Evolutionary conservation across 768 basidiomycete genomes (phyloP), one percentile per base, ranked within the genome.

Genomic region (Holtermanniella nyarrowii): DNA sequence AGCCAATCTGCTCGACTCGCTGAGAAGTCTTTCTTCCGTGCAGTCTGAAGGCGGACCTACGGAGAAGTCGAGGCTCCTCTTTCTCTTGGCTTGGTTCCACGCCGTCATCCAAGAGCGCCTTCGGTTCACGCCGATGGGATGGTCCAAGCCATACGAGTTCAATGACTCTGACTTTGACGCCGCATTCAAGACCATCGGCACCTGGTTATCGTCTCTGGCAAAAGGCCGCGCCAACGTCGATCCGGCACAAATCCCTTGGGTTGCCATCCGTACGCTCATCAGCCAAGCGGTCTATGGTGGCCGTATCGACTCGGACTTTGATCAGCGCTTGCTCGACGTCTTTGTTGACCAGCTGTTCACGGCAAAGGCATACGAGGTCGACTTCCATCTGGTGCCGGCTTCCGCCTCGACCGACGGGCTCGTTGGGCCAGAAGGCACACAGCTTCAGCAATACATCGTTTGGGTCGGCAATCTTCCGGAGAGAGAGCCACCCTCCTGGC

Each of bases 1-100:
- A 63, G 95, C 95, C 43, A 97, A 95, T 66, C 76, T 99, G 5
- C 77, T 95, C 20, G 93, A 97, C 67, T 90, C 88, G 3, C 77
- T 95, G 21, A 78, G 81, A 40, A 78, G 78, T 55, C 86, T 96
- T 43, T 75, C 83, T 0, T 72, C 81, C 10, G 82, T 86, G 21
- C 77, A 91, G 44, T 42, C 64, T 14, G 74, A 81, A 1, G 81
- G 85, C 66, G 95, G 93, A 4, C 93, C 93, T 5, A 83, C 82
- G 2, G 95, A 99, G 74, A 95, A 95, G 70, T 78, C 84, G 39
- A 82, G 95, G 4, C 72, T 97, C 44, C 91, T 93, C 74, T 96
- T 96, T 83, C 77, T 96, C 26, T 79, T 97, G 25, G 88, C 95
- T 1, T 99, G 93, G 91, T 95, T 97, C 84, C 95, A 99, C 64